These are phyloP conservation scores for Phytophthora vignae DNA, from an alignment of 352 stramenopile genomes.

Conservation along the genomic window DNA sequence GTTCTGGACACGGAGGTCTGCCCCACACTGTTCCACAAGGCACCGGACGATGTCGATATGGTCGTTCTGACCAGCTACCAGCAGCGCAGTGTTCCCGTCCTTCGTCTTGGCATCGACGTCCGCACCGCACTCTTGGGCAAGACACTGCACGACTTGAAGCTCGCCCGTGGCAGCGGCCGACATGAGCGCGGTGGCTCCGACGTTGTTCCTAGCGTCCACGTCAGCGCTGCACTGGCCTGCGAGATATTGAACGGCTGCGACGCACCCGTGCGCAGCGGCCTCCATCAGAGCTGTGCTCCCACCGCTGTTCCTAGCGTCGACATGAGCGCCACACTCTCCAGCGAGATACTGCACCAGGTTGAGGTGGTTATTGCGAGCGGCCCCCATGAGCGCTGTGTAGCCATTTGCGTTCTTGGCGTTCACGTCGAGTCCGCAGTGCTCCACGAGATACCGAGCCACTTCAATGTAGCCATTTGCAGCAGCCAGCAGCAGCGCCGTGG, in stretches of 20 bases:
- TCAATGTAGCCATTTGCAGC: neutral
- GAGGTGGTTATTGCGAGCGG: neutral
- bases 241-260: neutral
- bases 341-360: neutral
- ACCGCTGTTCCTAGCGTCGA: neutral
- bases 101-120: neutral
- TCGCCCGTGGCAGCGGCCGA: neutral
- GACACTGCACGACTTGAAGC: neutral
- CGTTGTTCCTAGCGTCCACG: neutral
- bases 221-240: neutral
- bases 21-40: neutral
- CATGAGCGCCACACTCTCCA: neutral
- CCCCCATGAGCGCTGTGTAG: constrained; percentile 5
- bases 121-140: neutral
- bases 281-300: neutral
- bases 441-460: neutral
- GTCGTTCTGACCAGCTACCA: neutral
- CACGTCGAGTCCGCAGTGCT: neutral
- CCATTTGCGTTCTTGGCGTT: neutral
- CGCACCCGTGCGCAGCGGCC: neutral
- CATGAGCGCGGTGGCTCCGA: neutral
- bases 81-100: neutral
- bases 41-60: neutral
- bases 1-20: neutral
- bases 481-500: neutral